A percentile compares a stretch with the other conserved stretches of the same genome.
Conservation (phyloP, 2,329 filamentous ascomycete genomes). For the Fusarium palustre region DNA sequence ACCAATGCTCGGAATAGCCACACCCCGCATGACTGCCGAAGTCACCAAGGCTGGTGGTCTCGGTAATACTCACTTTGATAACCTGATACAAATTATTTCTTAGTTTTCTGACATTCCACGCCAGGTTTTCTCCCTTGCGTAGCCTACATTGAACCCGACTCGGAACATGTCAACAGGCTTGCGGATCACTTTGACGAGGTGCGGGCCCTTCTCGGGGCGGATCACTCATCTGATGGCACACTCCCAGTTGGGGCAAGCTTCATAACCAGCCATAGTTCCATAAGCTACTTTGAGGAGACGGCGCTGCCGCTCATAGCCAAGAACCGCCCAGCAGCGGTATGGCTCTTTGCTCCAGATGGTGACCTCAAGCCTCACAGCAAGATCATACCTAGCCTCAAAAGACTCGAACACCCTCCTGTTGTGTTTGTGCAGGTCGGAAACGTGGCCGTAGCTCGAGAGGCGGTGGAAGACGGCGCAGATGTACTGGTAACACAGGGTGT, state of each 20-base stretch:
- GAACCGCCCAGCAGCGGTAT: conserved; percentile 69
- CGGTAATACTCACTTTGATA: conserved; percentile 43
- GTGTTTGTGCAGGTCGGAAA: conserved; percentile 73
- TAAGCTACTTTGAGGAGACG: conserved; percentile 55
- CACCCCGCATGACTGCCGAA: conserved; percentile 52
- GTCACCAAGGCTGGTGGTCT: conserved; percentile 55
- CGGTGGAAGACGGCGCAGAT: conserved; percentile 63
- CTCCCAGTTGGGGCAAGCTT: conserved; percentile 69
- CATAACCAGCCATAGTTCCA: conserved; percentile 64
- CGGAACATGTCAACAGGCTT: conserved; percentile 50
- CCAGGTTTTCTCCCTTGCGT: conserved; percentile 52
- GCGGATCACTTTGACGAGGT: conserved; percentile 49
- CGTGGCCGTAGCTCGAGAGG: conserved; percentile 65
- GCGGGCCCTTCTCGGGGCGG: conserved; percentile 45
- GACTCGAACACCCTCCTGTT: conserved; percentile 52
- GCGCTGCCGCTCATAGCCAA: conserved; percentile 63
- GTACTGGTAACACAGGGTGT: conserved; percentile 71
- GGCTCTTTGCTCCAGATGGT: conserved; percentile 72
- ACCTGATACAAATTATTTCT: neutral
- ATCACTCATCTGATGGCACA: conserved; percentile 54
- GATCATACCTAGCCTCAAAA: conserved; percentile 54
- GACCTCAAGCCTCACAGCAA: conserved; percentile 53
- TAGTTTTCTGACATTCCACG: neutral
- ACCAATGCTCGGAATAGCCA: conserved; percentile 53
- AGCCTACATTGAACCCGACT: conserved; percentile 48